These are phyloP conservation scores for Diversispora epigaea DNA, from an alignment of 192 early-diverging fungal species.

Conservation along the genomic window DNA sequence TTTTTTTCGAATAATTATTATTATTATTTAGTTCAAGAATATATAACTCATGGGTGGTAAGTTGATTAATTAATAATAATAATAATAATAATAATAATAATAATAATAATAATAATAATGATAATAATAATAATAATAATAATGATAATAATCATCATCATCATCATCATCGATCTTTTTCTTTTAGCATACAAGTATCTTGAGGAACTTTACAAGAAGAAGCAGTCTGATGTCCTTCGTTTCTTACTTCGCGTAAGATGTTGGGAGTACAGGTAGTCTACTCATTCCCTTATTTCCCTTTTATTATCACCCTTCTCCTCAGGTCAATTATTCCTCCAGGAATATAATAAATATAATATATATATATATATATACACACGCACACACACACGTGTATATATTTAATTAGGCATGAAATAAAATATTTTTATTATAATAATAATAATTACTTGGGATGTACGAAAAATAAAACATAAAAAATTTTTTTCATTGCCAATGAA, in stretches of 20 bases:
- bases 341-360: too few species aligned
- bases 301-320: background rate
- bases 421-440: background rate
- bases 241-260: constrained; percentile 97
- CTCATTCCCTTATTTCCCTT: background rate
- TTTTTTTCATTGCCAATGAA: constrained; percentile 37
- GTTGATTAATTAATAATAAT: too few species aligned
- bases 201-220: constrained; percentile 98
- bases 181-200: constrained; percentile 82
- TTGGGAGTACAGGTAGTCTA: constrained; percentile 89
- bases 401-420: constrained; percentile 28
- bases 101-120: too few species aligned
- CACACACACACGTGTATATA: background rate
- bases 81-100: too few species aligned
- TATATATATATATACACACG: background rate
- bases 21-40: too few species aligned
- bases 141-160: background rate
- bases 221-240: constrained; percentile 99
- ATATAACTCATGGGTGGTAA: too few species aligned
- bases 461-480: constrained; percentile 9
- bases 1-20: too few species aligned
- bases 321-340: too few species aligned
- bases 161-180: background rate
- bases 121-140: background rate
- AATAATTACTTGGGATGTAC: background rate